These are phyloP conservation scores for Eucalyptus marginata DNA, from an alignment of 345 rosid species.

Conservation along the genomic window DNA sequence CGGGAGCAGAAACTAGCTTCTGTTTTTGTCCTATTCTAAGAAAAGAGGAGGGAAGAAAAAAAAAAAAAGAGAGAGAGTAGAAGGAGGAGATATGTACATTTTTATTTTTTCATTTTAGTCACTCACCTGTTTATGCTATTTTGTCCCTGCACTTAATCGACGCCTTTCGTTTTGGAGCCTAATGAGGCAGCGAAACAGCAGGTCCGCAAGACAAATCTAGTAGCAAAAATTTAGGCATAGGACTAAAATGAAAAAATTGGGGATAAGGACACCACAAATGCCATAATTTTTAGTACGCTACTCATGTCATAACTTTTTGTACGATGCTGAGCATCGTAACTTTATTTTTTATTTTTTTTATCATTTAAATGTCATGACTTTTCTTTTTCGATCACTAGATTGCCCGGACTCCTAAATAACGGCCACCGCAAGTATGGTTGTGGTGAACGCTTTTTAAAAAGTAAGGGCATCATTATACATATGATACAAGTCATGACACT, in stretches of 20 bases:
- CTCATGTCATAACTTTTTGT: background rate
- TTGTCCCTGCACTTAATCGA: background rate
- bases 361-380: background rate
- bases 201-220: background rate
- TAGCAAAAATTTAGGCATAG: background rate
- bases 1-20: background rate
- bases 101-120: background rate
- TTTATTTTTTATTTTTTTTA: background rate
- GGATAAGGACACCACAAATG: background rate
- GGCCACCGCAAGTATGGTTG: background rate
- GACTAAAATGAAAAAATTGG: background rate
- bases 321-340: background rate
- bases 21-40: background rate
- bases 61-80: background rate
- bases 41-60: background rate
- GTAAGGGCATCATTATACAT: background rate
- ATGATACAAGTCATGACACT: background rate
- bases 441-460: background rate
- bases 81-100: background rate
- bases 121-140: background rate
- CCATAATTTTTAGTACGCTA: background rate
- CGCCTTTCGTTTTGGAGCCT: background rate
- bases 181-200: background rate
- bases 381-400: background rate
- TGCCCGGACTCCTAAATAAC: background rate